Evolutionary conservation across 257 asterid species (phyloP).

Genomic region (Solanum microdontum): DNA sequence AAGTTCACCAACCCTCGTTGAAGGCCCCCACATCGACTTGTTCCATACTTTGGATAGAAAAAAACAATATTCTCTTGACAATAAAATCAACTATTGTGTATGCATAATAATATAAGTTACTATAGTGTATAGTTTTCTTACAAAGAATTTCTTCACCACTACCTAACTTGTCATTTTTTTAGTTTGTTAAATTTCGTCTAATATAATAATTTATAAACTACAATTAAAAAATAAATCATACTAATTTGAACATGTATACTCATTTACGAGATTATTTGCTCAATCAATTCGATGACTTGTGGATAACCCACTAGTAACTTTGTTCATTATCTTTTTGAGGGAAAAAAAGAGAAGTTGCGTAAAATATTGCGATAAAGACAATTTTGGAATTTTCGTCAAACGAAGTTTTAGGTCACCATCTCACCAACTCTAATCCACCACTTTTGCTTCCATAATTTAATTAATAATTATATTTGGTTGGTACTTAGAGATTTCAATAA

Average conservation of each 20-base stretch:
- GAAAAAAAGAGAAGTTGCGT: background rate
- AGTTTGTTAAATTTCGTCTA: background rate
- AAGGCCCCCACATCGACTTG: background rate
- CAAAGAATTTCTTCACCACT: background rate
- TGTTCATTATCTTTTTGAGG: background rate
- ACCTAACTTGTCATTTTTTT: background rate
- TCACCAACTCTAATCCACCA: slow-evolving; percentile 20
- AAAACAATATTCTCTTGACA: background rate
- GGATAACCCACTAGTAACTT: background rate
- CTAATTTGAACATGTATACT: too few relatives aligned
- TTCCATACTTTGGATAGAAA: background rate
- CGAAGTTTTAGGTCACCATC: slow-evolving; percentile 23
- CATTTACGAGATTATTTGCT: background rate
- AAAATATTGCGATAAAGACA: background rate
- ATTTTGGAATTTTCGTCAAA: background rate
- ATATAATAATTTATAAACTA: too few relatives aligned
- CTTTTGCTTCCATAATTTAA: background rate
- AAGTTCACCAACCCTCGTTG: background rate
- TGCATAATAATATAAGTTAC: background rate
- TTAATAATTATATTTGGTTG: background rate
- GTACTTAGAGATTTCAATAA: background rate
- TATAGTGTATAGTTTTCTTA: background rate
- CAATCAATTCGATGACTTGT: background rate
- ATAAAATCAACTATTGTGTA: background rate
- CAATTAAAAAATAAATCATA: too few relatives aligned